phyloP scores from a whole-genome alignment of 2,329 filamentous ascomycete species.

The Penicillium glabrum region DNA sequence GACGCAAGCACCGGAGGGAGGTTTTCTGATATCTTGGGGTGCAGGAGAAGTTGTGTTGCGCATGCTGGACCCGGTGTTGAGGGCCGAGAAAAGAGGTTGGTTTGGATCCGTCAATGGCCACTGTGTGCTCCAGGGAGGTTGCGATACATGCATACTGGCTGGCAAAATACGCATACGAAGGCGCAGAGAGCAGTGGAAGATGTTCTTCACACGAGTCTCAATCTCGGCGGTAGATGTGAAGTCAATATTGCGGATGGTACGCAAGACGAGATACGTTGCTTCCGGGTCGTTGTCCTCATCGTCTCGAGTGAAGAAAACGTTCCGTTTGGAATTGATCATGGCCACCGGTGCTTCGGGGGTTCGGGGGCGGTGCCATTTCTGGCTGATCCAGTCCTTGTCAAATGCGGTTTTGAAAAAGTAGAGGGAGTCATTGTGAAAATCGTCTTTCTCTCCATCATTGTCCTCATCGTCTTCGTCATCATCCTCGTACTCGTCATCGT shows the following conservation, averaged over 20 bases:
- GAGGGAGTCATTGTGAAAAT: slow-evolving; percentile 18
- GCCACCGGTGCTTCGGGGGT: slow-evolving; percentile 38
- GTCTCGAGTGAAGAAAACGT: slow-evolving; percentile 46
- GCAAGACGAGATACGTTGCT: slow-evolving; percentile 48
- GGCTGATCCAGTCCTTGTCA: slow-evolving; percentile 41
- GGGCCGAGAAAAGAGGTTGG: background rate
- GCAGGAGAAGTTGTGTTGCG: background rate
- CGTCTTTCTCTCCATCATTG: background rate
- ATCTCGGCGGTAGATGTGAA: slow-evolving; percentile 52
- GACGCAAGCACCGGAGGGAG: slow-evolving; percentile 49
- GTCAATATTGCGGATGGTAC: slow-evolving; percentile 43
- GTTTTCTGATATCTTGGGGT: slow-evolving; percentile 16
- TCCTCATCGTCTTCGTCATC: slow-evolving; percentile 2
- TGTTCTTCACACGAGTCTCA: slow-evolving; percentile 45
- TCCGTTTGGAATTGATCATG: slow-evolving; percentile 48
- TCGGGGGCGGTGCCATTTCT: slow-evolving; percentile 47
- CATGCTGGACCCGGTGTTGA: background rate
- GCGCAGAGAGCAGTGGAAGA: slow-evolving; percentile 51
- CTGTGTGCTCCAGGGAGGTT: slow-evolving; percentile 5
- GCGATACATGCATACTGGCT: slow-evolving; percentile 9
- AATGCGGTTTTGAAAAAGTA: slow-evolving; percentile 35
- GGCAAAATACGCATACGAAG: slow-evolving; percentile 46
- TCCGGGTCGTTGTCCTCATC: slow-evolving; percentile 13
- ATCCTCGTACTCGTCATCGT: slow-evolving; percentile 9
- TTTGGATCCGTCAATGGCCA: slow-evolving; percentile 3